Evolutionary conservation across 2,329 filamentous ascomycete genomes (phyloP), one percentile per base, ranked within the genome.

Genomic region (Colletotrichum lini): DNA sequence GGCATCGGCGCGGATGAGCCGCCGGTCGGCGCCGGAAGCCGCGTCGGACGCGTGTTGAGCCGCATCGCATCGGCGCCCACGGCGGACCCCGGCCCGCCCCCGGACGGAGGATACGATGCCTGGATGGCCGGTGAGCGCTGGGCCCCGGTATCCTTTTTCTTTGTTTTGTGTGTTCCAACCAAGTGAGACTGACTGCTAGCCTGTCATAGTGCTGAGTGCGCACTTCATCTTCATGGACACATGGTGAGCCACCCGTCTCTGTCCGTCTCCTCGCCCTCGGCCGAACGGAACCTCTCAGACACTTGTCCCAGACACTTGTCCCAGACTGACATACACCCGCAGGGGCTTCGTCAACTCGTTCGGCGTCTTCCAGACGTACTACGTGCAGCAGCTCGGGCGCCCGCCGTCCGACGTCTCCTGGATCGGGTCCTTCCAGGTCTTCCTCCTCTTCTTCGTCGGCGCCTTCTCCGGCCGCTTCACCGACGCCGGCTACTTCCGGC

Each of bases 321-420:
- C n/a, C 10, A 6, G 9, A 26, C 44, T 47, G 23, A 53, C 21
- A 4, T 21, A 13, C 12, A 35, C 26, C 26, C 21, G 21, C 7
- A 70, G 83, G 83, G 84, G 84, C n/a, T 82, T 85, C 52, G 78
- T 84, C 38, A 85, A 85, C 69, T 82, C 79, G 16, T 84, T 83
- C 67, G 84, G 84, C 3, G 79, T 82, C 9, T 86, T 85, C 65
- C 84, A 86, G 67, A 78, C 82, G 18, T 85, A 86, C 72, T 86
- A 86, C 73, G 80, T 78, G 1, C 71, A 79, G 30, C 78, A 75
- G 2, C 75, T 84, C 3, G 66, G 75, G 6, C 75, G 78, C 30
- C 73, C 78, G 0, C 78, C 80, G 1, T 83, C 82, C 0, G 76
- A 79, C 7, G 83, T 86, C 40, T 83, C 83, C 3, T 84, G 83